Conservation (phyloP, 2,329 filamentous ascomycete genomes). For the Exophiala alcalophila region DNA sequence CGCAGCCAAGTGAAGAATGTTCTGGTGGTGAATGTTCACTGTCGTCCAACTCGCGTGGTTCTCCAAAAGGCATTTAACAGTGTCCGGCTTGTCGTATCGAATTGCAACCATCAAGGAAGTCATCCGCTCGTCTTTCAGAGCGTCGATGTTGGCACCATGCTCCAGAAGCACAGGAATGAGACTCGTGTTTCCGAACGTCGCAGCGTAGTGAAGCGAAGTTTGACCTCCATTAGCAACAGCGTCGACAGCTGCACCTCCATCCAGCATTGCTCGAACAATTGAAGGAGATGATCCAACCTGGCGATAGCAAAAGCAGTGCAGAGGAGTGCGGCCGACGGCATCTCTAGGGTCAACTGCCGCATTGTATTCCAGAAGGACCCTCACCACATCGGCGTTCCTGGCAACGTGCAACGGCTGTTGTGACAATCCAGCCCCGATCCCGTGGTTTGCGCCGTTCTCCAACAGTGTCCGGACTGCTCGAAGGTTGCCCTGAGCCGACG, state of each 20-base stretch:
- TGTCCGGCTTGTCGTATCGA: conserved; percentile 23
- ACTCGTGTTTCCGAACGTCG: conserved; percentile 5
- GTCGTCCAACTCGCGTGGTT: conserved; percentile 15
- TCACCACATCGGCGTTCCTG: conserved; percentile 20
- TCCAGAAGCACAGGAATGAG: conserved; percentile 13
- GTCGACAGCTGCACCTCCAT: conserved; percentile 40
- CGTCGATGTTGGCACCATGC: conserved; percentile 10
- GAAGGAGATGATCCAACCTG: conserved; percentile 24
- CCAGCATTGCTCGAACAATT: conserved; percentile 37
- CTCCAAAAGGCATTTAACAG: conserved; percentile 21
- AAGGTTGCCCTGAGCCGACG: conserved; percentile 6
- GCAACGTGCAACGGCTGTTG: conserved; percentile 10
- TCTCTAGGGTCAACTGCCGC: conserved; percentile 23
- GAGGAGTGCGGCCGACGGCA: conserved; percentile 18
- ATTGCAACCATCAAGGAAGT: conserved; percentile 19
- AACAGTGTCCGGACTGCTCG: conserved; percentile 2
- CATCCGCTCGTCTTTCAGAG: conserved; percentile 12
- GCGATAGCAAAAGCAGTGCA: conserved; percentile 27
- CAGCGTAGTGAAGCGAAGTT: conserved; percentile 24
- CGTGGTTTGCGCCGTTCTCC: conserved; percentile 4
- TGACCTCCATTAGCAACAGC: conserved; percentile 34
- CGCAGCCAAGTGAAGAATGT: conserved; percentile 1
- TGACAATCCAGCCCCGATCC: background rate
- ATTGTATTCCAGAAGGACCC: conserved; percentile 26
- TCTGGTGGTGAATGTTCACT: background rate